Evolutionary conservation across 2,329 filamentous ascomycete genomes (phyloP).

Genomic region (Harringtonia aguacate): DNA sequence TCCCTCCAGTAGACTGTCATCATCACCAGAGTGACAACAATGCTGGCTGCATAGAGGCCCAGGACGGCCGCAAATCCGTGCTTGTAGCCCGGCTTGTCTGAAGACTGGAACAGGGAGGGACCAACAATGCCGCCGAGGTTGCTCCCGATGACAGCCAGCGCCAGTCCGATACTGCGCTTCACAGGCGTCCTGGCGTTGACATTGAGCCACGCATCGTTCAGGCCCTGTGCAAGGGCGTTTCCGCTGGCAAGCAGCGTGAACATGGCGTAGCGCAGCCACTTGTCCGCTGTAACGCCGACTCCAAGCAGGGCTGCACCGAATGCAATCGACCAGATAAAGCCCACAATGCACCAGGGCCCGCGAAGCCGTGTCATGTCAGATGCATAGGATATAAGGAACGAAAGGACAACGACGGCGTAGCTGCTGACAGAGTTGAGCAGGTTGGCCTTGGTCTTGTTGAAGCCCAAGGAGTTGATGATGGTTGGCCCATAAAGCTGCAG

Average conservation of each 20-base stretch:
- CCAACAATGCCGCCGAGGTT: neutral
- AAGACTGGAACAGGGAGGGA: neutral
- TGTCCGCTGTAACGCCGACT: neutral
- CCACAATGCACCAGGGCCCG: neutral
- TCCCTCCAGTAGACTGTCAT: neutral
- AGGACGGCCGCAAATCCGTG: neutral
- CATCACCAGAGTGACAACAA: neutral
- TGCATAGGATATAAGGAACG: neutral
- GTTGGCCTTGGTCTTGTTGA: neutral
- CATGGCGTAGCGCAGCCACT: neutral
- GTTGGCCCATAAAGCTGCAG: neutral
- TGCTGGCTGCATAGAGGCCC: neutral
- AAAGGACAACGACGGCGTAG: neutral
- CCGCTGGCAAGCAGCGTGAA: neutral
- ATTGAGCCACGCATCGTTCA: conserved; percentile 1
- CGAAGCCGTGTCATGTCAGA: neutral
- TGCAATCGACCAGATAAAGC: neutral
- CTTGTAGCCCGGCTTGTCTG: neutral
- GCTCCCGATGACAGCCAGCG: neutral
- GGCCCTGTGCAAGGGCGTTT: neutral
- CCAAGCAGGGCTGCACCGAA: neutral
- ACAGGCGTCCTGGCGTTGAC: neutral
- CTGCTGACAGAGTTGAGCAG: conserved; percentile 1
- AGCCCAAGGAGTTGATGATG: conserved; percentile 1
- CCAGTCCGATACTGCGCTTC: neutral